phyloP scores from a whole-genome alignment of 2,329 filamentous ascomycete genomes.

The Phialophora macrospora region DNA sequence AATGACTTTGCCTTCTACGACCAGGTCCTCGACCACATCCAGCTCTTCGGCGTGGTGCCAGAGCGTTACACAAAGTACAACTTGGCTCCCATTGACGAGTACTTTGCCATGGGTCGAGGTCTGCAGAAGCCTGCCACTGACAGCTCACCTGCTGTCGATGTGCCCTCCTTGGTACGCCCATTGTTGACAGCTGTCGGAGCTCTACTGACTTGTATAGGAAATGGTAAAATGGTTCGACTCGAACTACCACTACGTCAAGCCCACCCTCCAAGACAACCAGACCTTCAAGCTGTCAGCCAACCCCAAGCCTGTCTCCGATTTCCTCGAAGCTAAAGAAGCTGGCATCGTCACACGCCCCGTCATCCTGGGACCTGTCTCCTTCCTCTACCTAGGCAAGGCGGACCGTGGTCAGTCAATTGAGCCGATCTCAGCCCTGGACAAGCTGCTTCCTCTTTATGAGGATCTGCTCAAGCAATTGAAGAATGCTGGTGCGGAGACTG shows the following conservation, averaged over 20 bases:
- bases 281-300: slow-evolving; percentile 84
- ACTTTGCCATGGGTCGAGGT: slow-evolving; percentile 99
- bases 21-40: slow-evolving; percentile 96
- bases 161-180: slow-evolving; percentile 72
- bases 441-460: slow-evolving; percentile 92
- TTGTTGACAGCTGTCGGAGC: slow-evolving; percentile 20
- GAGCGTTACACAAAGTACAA: slow-evolving; percentile 91
- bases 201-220: slow-evolving; percentile 60
- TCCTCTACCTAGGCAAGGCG: slow-evolving; percentile 96
- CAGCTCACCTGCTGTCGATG: slow-evolving; percentile 68
- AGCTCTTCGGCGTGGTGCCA: slow-evolving; percentile 92
- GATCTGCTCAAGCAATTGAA: slow-evolving; percentile 93
- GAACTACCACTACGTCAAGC: slow-evolving; percentile 99
- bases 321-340: slow-evolving; percentile 96
- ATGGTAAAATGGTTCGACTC: slow-evolving; percentile 99
- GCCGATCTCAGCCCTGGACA: slow-evolving; percentile 90
- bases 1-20: slow-evolving; percentile 99
- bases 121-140: slow-evolving; percentile 79
- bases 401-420: slow-evolving; percentile 92
- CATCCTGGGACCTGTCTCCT: slow-evolving; percentile 92
- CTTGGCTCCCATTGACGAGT: slow-evolving; percentile 88
- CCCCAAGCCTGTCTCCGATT: slow-evolving; percentile 94
- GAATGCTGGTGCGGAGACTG: slow-evolving; percentile 90
- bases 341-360: slow-evolving; percentile 92
- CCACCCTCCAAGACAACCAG: slow-evolving; percentile 95